Evolutionary conservation across 202 grass and related monocot species (phyloP), one percentile per base, ranked within the genome.

Genomic region (Saccharum hybrid): DNA sequence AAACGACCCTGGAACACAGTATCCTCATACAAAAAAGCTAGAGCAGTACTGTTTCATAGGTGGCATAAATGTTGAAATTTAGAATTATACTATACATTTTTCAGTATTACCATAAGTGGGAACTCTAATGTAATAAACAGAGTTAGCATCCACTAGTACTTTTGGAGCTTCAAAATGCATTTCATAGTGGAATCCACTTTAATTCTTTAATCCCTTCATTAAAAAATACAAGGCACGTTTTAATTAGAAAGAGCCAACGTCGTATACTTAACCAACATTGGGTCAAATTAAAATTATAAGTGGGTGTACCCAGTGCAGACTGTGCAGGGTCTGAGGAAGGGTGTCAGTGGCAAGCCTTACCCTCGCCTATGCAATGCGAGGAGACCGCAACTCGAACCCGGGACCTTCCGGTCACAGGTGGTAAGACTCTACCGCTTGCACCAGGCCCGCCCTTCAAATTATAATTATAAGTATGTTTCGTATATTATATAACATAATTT

Each of bases 401-500:
- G 31, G 31, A 33, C 31, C 31, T 33, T 33, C 31, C 31, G 31
- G 31, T 33, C 31, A 33, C 3, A 33, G 31, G 3, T 3, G 31
- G 31, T 33, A 33, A 33, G 31, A 33, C 31, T 33, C 31, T 33
- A 33, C 31, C 31, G 31, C 31, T 33, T 33, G 31, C 31, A 33
- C 31, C 31, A 33, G 31, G 31, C 31, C 31, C 31, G 31, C 31
- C 31, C 31, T 33, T 67, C 33, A 68, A 40, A 68, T 21, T 39
- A 67, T 10, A 68, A 68, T 40, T 39, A 39, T n/a, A 68, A 1
- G 1, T 6, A 68, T 68, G 66, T 22, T 40, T 21, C 12, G 36
- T 41, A n/a, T 68, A 21, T 41, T 59, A 67, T 40, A 38, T 6
- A 66, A 2, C 23, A 73, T 34, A 48, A 34, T 79, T 86, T 84